A percentile compares a stretch with the other conserved stretches of the same genome.
Conservation (phyloP, 805 yeast genomes). For the Wickerhamomyces xylosicus region DNA sequence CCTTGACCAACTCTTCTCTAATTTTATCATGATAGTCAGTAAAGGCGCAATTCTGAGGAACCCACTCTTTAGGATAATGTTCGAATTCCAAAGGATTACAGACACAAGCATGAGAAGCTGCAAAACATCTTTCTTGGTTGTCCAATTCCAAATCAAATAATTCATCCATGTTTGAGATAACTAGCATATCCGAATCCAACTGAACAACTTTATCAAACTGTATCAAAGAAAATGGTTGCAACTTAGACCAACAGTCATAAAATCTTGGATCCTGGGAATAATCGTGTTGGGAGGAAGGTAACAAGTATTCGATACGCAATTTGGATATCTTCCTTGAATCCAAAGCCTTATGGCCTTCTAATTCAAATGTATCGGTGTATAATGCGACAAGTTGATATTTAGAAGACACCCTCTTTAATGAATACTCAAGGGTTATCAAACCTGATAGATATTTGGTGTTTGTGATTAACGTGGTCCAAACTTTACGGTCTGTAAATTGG, state of each 20-base stretch:
- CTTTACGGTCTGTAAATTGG: conserved; percentile 9
- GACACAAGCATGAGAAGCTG: conserved; percentile 52
- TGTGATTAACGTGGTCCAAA: conserved; percentile 51
- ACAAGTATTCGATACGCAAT: conserved; percentile 29
- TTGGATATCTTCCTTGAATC: conserved; percentile 31
- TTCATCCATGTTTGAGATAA: conserved; percentile 48
- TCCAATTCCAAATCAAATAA: conserved; percentile 36
- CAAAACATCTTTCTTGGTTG: conserved; percentile 29
- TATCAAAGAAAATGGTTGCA: conserved; percentile 40
- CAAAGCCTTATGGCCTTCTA: conserved; percentile 30
- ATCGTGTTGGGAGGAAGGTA: conserved; percentile 33
- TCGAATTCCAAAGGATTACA: conserved; percentile 44
- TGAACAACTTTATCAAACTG: conserved; percentile 46
- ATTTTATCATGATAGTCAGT: conserved; percentile 25
- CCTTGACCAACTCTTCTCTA: conserved; percentile 6
- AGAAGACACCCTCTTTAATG: conserved; percentile 32
- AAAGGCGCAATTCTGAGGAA: conserved; percentile 38
- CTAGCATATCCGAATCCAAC: conserved; percentile 52
- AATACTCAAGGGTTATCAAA: conserved; percentile 36
- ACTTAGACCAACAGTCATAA: conserved; percentile 52
- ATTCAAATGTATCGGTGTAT: conserved; percentile 36
- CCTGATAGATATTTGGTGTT: conserved; percentile 41
- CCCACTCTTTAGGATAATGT: conserved; percentile 48
- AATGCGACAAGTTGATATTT: conserved; percentile 42
- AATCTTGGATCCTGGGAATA: conserved; percentile 42